phyloP scores from a whole-genome alignment of 345 rosid genomes.

The Excoecaria agallocha region DNA sequence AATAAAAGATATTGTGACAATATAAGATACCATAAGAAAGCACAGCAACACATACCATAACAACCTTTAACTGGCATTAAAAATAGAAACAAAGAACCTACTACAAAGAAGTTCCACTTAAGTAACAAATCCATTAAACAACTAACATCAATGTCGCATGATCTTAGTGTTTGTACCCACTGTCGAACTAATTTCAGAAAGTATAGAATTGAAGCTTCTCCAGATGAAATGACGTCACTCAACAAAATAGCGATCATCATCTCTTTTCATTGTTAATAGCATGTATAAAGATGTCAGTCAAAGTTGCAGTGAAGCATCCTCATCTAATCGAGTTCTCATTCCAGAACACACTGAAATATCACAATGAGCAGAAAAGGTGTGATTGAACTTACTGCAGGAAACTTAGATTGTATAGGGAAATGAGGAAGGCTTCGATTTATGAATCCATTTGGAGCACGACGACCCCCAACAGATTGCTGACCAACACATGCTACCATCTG shows the following conservation, averaged over 20 bases:
- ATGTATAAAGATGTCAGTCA: too few relatives aligned
- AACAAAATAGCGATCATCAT: neutral
- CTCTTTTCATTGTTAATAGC: too few relatives aligned
- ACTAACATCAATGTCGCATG: too few relatives aligned
- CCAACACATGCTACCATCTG: slow-evolving; percentile 99
- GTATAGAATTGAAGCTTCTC: neutral
- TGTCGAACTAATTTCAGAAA: neutral
- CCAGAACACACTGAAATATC: slow-evolving; percentile 1
- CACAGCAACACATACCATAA: neutral
- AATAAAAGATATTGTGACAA: too few relatives aligned
- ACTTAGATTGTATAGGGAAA: slow-evolving; percentile 71
- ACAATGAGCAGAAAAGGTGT: neutral
- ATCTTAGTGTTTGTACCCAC: neutral
- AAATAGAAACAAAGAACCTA: neutral
- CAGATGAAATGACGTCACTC: neutral
- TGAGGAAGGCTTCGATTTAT: slow-evolving; percentile 98
- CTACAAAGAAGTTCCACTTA: neutral
- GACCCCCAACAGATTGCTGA: slow-evolving; percentile 96
- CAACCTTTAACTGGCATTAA: neutral
- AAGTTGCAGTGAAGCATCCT: neutral
- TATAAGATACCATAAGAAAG: too few relatives aligned
- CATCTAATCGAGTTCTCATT: neutral
- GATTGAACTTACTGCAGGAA: slow-evolving; percentile 68
- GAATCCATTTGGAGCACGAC: slow-evolving; percentile 97
- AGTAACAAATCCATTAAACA: neutral